Conservation (phyloP, 768 basidiomycete species). For the Boletus rex-veris region DNA sequence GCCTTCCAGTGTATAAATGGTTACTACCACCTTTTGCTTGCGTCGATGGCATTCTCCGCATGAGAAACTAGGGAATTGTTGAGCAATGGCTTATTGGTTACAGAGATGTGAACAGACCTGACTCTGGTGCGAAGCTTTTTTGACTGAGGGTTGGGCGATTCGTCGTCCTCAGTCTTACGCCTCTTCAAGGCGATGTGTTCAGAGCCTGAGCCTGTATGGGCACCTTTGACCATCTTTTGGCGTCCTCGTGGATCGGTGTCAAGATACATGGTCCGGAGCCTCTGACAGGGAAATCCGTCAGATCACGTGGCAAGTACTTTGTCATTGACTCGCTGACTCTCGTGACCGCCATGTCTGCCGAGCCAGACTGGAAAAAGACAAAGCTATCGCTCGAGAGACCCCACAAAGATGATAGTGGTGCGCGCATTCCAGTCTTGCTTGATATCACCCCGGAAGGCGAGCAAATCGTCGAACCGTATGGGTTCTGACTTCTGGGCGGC, state of each 20-base stretch:
- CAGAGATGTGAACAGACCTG: slow-evolving; percentile 46
- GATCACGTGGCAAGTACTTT: slow-evolving; percentile 25
- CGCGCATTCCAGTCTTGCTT: slow-evolving; percentile 54
- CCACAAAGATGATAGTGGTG: slow-evolving; percentile 75
- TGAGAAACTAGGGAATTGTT: slow-evolving; percentile 54
- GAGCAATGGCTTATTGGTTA: not conserved
- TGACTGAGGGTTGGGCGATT: slow-evolving; percentile 36
- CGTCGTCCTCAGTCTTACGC: slow-evolving; percentile 65
- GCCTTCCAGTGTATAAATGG: slow-evolving; percentile 11
- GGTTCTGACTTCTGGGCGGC: slow-evolving; percentile 1
- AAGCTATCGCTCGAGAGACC: slow-evolving; percentile 73
- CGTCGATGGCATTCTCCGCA: slow-evolving; percentile 86
- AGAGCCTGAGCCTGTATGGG: slow-evolving; percentile 12
- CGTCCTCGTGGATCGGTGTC: slow-evolving; percentile 30
- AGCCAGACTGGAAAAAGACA: slow-evolving; percentile 54
- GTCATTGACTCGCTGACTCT: too few species aligned
- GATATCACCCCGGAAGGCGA: slow-evolving; percentile 73
- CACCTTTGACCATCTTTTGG: slow-evolving; percentile 29
- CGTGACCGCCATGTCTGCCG: slow-evolving; percentile 17
- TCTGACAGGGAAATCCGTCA: slow-evolving; percentile 3
- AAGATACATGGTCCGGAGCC: slow-evolving; percentile 23
- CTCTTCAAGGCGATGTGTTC: slow-evolving; percentile 46
- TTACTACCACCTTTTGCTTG: slow-evolving; percentile 69
- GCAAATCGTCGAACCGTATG: slow-evolving; percentile 71
- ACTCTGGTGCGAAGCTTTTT: slow-evolving; percentile 75